Base-by-base conservation (phyloP, 768 basidiomycete genomes). In the Trametes coccinea region DNA sequence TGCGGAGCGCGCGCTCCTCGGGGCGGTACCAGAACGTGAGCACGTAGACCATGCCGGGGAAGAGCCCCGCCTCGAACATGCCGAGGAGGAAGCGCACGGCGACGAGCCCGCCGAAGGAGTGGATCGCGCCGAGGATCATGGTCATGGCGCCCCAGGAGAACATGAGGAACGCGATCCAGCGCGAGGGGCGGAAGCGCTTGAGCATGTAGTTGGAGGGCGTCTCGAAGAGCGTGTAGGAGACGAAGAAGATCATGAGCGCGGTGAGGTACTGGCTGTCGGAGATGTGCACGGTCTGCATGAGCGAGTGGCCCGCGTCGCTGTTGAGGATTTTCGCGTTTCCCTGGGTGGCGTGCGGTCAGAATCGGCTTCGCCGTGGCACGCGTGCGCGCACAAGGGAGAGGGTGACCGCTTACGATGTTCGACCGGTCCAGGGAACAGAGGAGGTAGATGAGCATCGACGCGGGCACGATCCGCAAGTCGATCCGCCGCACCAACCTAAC, bases 11-110 rank as follows among this genome's bases (percentile, higher is more conserved):
- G 10, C 68, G 71, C 61, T 73, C 71, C 30, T 70, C 67, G 30
- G 67, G 71, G 39, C 71, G 75, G 65, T 80, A 82, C 79, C 79
- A 81, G 64, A 78, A 78, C n/a, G 77, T 80, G 44, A 80, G 62
- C 63, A 72, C 77, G 66, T 76, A 79, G 13, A 76, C 69, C 53
- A 79, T 71, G 14, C 77, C 79, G 0, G 77, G 79, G 66, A 78
- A 79, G 8, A 79, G 66, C 22, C 73, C 78, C 4, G 78, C 78
- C 59, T 80, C 81, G 41, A 78, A 74, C 6, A 72, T 70, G 3
- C 80, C 81, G 13, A 81, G 72, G 8, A 79, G 69, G 63, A 83
- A 78, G 30, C 81, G 73, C 57, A 67, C 58, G 10, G 66, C 66
- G 48, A 67, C 37, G 57, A 82, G 73, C 4, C 73, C 75, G 5